These are phyloP conservation scores for Xeromyces bisporus DNA, from an alignment of 495 filamentous ascomycete species.

Conservation along the genomic window DNA sequence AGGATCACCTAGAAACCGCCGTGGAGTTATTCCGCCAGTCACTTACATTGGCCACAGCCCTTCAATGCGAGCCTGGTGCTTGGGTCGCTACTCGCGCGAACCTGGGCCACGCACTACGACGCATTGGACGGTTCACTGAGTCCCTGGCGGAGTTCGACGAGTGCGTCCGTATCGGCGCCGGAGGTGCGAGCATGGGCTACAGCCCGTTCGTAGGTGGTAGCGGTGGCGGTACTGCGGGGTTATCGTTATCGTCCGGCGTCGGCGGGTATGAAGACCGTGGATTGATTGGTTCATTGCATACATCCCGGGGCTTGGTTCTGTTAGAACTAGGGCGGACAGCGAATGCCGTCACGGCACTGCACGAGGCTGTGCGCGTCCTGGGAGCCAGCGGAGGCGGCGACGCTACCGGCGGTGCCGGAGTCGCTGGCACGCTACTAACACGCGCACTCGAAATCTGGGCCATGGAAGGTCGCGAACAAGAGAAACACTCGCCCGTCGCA, in stretches of 20 bases:
- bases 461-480: slow-evolving; percentile 18
- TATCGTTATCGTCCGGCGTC: slow-evolving; percentile 19
- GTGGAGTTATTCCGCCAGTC: slow-evolving; percentile 57
- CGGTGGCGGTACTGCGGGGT: slow-evolving; percentile 16
- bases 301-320: slow-evolving; percentile 45
- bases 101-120: slow-evolving; percentile 70
- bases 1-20: slow-evolving; percentile 59
- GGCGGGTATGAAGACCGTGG: slow-evolving; percentile 32
- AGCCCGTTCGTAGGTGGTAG: slow-evolving; percentile 25
- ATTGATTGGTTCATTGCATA: slow-evolving; percentile 28
- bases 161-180: slow-evolving; percentile 60
- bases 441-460: slow-evolving; percentile 58
- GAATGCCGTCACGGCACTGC: slow-evolving; percentile 48
- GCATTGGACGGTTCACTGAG: slow-evolving; percentile 47
- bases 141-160: slow-evolving; percentile 67
- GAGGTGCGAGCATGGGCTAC: slow-evolving; percentile 40
- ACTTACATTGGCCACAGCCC: slow-evolving; percentile 57
- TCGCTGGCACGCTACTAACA: slow-evolving; percentile 57
- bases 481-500: slow-evolving; percentile 8
- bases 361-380: slow-evolving; percentile 48
- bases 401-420: slow-evolving; percentile 45
- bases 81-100: slow-evolving; percentile 84
- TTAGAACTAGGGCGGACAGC: slow-evolving; percentile 48
- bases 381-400: slow-evolving; percentile 36
- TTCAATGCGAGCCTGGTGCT: slow-evolving; percentile 61